Evolutionary conservation across 2,329 filamentous ascomycete species (phyloP).

Genomic region (Neofusicoccum cordaticola): DNA sequence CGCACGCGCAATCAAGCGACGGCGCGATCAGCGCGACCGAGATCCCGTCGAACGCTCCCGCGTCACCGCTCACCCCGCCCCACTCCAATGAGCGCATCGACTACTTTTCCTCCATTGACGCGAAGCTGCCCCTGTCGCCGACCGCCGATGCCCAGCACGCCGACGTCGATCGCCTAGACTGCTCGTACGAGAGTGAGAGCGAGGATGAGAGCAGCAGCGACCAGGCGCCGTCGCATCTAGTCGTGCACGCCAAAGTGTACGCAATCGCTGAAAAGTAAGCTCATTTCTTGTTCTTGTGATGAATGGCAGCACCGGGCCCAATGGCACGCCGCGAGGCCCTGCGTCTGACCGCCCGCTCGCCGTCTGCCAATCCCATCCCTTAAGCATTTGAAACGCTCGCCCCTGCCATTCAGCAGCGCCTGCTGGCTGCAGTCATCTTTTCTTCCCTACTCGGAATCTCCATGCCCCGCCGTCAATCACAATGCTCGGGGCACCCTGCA

Average conservation of each 20-base stretch:
- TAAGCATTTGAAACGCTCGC: background rate
- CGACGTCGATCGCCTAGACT: constrained; percentile 3
- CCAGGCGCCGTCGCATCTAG: constrained; percentile 41
- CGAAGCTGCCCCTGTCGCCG: constrained; percentile 13
- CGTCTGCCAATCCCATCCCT: background rate
- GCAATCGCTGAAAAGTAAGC: constrained; percentile 50
- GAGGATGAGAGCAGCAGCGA: constrained; percentile 32
- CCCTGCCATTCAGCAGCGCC: background rate
- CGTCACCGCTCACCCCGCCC: constrained; percentile 14
- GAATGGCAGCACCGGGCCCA: constrained; percentile 14
- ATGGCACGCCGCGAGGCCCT: constrained; percentile 19
- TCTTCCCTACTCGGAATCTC: constrained; percentile 2
- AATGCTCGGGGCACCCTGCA: background rate
- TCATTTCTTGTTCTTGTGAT: constrained; percentile 19
- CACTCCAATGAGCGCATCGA: constrained; percentile 12
- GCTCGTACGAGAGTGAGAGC: constrained; percentile 16
- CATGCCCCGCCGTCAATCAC: constrained; percentile 5
- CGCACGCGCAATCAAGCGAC: constrained; percentile 6
- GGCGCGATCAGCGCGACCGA: constrained; percentile 1
- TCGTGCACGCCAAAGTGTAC: constrained; percentile 49
- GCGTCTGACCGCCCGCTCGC: background rate
- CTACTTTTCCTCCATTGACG: constrained; percentile 16
- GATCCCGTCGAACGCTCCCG: constrained; percentile 16
- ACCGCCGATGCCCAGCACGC: constrained; percentile 3
- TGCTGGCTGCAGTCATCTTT: constrained; percentile 17